A percentile compares a stretch with the other conserved stretches of the same genome.
phyloP scores from a whole-genome alignment of 78 protist species.

The Chrysochromulina tobinii region DNA sequence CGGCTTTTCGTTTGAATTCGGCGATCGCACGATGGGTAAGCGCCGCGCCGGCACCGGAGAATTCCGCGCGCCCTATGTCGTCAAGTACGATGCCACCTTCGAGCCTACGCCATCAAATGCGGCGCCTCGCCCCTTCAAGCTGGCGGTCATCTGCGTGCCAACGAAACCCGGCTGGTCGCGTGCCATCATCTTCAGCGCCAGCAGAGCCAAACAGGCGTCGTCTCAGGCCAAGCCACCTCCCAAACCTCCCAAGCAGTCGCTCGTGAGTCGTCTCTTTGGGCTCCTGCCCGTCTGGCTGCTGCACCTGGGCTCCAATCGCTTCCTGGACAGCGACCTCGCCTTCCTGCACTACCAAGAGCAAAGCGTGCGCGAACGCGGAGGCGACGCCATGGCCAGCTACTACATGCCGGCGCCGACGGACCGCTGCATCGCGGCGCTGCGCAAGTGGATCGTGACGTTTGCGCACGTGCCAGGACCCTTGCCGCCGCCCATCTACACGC shows the following conservation, averaged over 20 bases:
- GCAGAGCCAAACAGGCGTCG: neutral
- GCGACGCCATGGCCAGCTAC: neutral
- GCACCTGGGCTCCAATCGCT: neutral
- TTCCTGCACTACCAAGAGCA: constrained; percentile 15
- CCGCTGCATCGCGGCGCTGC: neutral
- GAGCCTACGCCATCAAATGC: neutral
- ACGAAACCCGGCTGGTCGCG: neutral
- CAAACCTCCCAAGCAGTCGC: neutral
- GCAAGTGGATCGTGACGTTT: neutral
- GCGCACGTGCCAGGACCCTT: neutral
- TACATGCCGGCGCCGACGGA: neutral
- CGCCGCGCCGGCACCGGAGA: neutral
- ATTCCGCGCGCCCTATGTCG: constrained; percentile 10
- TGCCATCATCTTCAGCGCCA: neutral
- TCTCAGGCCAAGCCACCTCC: neutral
- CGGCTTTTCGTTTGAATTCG: neutral
- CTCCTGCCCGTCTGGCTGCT: neutral
- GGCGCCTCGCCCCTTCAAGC: neutral
- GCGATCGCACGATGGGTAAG: neutral
- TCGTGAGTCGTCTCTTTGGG: neutral
- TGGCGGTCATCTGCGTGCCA: neutral
- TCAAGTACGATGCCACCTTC: neutral
- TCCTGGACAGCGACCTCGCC: neutral
- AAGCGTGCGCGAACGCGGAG: neutral
- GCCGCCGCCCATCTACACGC: neutral